Conservation (phyloP, 148 eudicot species). For the Mesembryanthemum crystallinum region DNA sequence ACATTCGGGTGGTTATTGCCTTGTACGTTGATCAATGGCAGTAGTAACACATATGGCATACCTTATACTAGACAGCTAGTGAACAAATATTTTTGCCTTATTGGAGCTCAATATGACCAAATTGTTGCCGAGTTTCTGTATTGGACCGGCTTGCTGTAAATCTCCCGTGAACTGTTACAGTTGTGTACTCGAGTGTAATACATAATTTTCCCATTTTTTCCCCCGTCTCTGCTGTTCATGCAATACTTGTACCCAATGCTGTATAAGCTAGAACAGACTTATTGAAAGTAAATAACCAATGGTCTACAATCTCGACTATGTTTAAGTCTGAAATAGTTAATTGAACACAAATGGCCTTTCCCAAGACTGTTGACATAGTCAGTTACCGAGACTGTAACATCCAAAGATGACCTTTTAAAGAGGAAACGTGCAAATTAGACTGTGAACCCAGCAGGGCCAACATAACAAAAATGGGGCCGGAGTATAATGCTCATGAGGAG, state of each 20-base stretch:
- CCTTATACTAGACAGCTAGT: background rate
- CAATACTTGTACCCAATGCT: no score
- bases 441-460: background rate
- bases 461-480: background rate
- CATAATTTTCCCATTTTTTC: background rate
- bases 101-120: background rate
- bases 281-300: no score
- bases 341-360: no score
- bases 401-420: background rate
- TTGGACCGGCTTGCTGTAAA: background rate
- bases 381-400: background rate
- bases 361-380: no score
- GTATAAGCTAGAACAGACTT: no score
- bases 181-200: background rate
- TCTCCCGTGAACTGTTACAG: background rate
- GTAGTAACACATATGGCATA: background rate
- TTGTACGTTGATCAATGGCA: slow-evolving; percentile 1
- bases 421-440: background rate
- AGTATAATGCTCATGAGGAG: background rate
- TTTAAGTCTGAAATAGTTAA: no score
- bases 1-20: slow-evolving; percentile 22
- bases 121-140: background rate
- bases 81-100: background rate
- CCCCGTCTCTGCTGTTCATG: background rate
- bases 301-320: no score